phyloP scores from a whole-genome alignment of 768 basidiomycete genomes.

The Tulasnella sp. region DNA sequence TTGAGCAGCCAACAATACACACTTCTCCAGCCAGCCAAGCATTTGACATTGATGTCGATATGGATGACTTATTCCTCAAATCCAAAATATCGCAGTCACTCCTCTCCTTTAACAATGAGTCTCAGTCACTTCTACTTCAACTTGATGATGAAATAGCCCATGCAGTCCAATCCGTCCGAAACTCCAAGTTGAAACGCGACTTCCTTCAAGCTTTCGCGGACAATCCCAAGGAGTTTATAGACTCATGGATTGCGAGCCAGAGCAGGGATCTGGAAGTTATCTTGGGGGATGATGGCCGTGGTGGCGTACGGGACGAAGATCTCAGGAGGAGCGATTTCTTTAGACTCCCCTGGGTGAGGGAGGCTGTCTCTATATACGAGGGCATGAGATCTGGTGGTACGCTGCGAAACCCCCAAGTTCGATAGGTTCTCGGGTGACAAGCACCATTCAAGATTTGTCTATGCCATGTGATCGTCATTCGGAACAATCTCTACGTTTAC shows the following conservation, averaged over 20 bases:
- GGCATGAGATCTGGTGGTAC: conserved; percentile 49
- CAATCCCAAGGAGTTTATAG: conserved; percentile 68
- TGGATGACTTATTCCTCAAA: conserved; percentile 67
- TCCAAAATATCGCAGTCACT: conserved; percentile 57
- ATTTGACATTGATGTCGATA: conserved; percentile 80
- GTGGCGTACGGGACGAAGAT: conserved; percentile 79
- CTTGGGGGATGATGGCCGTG: conserved; percentile 62
- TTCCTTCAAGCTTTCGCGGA: conserved; percentile 74
- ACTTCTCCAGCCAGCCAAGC: conserved; percentile 48
- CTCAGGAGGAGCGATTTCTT: conserved; percentile 83
- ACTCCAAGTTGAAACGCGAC: conserved; percentile 72
- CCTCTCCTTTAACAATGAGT: conserved; percentile 55
- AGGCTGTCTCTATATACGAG: conserved; percentile 78
- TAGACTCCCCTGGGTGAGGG: conserved; percentile 66
- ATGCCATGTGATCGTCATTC: too few relatives aligned
- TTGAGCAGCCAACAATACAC: conserved; percentile 20
- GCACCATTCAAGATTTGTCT: too few relatives aligned
- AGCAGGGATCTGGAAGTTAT: conserved; percentile 81
- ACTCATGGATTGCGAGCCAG: conserved; percentile 85
- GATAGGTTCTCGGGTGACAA: too few relatives aligned
- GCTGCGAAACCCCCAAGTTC: conserved; percentile 15
- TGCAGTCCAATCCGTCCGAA: conserved; percentile 71
- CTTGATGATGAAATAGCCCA: conserved; percentile 88
- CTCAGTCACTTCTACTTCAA: conserved; percentile 47
- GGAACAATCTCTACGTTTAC: too few relatives aligned